phyloP scores from a whole-genome alignment of 2,329 filamentous ascomycete species.

The Boeremia exigua region DNA sequence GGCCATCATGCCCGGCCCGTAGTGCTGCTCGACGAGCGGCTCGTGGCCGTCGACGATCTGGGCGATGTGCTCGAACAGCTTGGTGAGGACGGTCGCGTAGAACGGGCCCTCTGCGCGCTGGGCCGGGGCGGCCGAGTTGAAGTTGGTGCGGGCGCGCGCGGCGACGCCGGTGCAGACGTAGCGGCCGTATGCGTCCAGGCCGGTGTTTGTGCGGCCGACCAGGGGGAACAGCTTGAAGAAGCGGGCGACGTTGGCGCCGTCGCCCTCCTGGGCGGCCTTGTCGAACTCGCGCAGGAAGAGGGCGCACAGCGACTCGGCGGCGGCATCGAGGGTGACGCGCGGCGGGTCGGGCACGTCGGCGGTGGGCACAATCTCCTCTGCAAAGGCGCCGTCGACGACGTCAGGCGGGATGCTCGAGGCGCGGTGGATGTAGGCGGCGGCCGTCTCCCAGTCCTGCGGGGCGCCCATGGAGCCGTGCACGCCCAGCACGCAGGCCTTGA shows the following conservation, averaged over 20 bases:
- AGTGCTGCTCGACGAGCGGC: conserved; percentile 89
- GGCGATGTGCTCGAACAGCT: conserved; percentile 95
- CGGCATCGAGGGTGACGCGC: conserved; percentile 82
- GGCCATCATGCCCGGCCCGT: conserved; percentile 90
- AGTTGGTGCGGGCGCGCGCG: conserved; percentile 76
- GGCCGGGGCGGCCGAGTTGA: conserved; percentile 70
- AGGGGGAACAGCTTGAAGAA: conserved; percentile 99
- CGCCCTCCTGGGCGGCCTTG: conserved; percentile 83
- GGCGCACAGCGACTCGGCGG: conserved; percentile 86
- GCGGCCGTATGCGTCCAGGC: conserved; percentile 90
- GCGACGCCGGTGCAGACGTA: conserved; percentile 97
- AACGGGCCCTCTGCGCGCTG: conserved; percentile 81
- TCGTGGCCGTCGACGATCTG: conserved; percentile 95
- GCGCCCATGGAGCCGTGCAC: conserved; percentile 97
- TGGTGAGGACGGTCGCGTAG: conserved; percentile 88
- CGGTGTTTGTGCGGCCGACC: conserved; percentile 86
- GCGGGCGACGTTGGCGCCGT: conserved; percentile 86
- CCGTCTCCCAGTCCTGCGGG: conserved; percentile 97
- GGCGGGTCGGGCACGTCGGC: conserved; percentile 94
- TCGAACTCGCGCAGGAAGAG: conserved; percentile 95
- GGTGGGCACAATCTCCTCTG: conserved; percentile 89
- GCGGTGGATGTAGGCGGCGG: conserved; percentile 84
- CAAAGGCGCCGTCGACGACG: conserved; percentile 84
- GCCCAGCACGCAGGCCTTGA: conserved; percentile 94
- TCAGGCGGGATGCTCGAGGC: conserved; percentile 80